Percentiles rank a stretch among this genome's conserved stretches.
These are phyloP conservation scores for Syzygium malaccense DNA, from an alignment of 441 rosid species.

Conservation along the genomic window DNA sequence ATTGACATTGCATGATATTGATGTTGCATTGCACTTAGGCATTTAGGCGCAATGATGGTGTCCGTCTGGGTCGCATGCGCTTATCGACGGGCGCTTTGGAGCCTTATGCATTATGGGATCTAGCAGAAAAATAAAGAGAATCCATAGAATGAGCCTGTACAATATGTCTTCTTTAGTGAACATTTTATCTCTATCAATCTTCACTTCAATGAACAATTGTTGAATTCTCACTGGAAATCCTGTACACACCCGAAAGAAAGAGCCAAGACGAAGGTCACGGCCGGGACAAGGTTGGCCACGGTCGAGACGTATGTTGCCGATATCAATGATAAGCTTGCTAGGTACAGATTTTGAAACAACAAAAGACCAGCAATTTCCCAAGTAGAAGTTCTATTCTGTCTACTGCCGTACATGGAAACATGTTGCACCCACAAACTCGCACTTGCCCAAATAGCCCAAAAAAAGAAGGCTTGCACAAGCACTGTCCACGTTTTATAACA, in stretches of 20 bases:
- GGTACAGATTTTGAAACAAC: background rate
- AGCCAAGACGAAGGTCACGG: background rate
- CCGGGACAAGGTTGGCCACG: background rate
- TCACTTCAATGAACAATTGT: background rate
- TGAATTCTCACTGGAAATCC: background rate
- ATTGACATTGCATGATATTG: background rate
- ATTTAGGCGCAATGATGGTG: too few species aligned
- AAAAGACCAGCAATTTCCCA: background rate
- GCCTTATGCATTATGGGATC: too few species aligned
- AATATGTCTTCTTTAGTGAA: background rate
- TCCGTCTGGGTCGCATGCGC: too few species aligned
- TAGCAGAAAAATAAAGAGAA: too few species aligned
- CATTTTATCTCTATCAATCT: background rate
- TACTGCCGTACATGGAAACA: background rate
- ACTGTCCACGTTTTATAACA: constrained; percentile 16
- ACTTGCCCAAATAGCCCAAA: constrained; percentile 24
- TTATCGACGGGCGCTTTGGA: too few species aligned
- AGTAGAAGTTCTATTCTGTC: background rate
- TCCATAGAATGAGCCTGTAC: background rate
- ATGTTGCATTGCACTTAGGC: too few species aligned
- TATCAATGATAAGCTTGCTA: background rate
- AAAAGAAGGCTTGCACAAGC: constrained; percentile 13
- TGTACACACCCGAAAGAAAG: background rate
- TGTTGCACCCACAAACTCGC: background rate
- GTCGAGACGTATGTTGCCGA: background rate